These are phyloP conservation scores for Verticillium nubilum DNA, from an alignment of 2,329 filamentous ascomycete species.

Conservation along the genomic window DNA sequence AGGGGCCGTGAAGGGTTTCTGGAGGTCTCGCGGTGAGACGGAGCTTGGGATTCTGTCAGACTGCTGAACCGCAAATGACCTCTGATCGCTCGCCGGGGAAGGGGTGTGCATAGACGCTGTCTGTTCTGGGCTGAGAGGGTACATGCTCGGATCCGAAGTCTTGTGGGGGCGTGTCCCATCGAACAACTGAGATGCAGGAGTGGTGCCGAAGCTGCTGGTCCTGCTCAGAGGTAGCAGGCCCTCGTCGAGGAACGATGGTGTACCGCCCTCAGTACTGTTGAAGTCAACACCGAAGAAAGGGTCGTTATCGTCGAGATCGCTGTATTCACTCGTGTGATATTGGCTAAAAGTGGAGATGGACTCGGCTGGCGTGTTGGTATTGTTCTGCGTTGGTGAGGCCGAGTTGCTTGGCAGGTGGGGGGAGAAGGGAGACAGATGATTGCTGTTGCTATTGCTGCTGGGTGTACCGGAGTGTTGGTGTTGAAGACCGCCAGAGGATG, in stretches of 20 bases:
- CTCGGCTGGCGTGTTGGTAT: conserved; percentile 42
- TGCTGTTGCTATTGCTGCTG: conserved; percentile 27
- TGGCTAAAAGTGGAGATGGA: conserved; percentile 39
- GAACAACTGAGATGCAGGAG: neutral
- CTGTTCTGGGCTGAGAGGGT: conserved; percentile 47
- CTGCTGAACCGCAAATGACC: conserved; percentile 16
- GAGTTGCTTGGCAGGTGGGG: conserved; percentile 34
- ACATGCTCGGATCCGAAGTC: conserved; percentile 17
- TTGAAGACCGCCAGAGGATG: conserved; percentile 15
- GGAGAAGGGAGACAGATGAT: conserved; percentile 37
- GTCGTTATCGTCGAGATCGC: conserved; percentile 39
- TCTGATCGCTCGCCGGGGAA: conserved; percentile 32
- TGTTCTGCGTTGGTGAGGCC: conserved; percentile 30
- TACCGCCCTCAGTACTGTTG: conserved; percentile 30
- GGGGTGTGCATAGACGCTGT: conserved; percentile 42
- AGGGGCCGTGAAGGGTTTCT: conserved; percentile 30
- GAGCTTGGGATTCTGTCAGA: conserved; percentile 23
- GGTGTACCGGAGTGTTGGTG: conserved; percentile 23
- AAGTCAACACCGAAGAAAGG: conserved; percentile 48
- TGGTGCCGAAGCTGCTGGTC: conserved; percentile 11
- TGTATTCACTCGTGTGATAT: conserved; percentile 44
- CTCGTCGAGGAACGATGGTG: conserved; percentile 40
- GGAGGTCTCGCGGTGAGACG: conserved; percentile 35
- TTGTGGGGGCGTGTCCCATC: conserved; percentile 5
- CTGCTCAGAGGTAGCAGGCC: conserved; percentile 13